Evolutionary conservation across 2,329 filamentous ascomycete species (phyloP), one percentile per base, ranked within the genome.

Genomic region (Didymella sp.): DNA sequence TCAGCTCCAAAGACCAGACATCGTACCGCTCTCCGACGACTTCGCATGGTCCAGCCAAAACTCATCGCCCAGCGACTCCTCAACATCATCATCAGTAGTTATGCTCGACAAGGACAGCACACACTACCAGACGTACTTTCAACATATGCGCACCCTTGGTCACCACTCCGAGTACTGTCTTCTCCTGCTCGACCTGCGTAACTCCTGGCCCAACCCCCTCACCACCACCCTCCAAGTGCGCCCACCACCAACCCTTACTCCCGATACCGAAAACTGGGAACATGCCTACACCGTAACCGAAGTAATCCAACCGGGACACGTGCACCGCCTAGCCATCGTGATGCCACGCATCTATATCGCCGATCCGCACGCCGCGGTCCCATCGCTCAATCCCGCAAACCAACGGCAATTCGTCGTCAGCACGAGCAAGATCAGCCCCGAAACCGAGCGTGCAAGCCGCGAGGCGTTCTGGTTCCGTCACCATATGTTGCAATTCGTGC

Each of bases 381-480:
- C 92, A 0, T 88, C 87, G 1, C 81, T 96, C 9, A 92, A 94
- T 63, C 89, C 89, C 0, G 87, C 89, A 0, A 87, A 89, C n/a
- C 89, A 92, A 70, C 85, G 92, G n/a, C 93, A 97, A 71, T 97
- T 96, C 68, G 91, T 97, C 27, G 91, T 96, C 40, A 95, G 90
- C 75, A 85, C 88, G 15, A 88, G 86, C 70, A 90, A 90, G 67
- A 86, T 93, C 53, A 88, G 89, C 0, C 90, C 91, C 0, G 91
- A 95, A 62, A 85, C 84, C 40, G 93, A 97, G 77, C 85, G 90
- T 30, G 85, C 87, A 12, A 89, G 84, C 58, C 84, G 93, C 48
- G 92, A 96, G 77, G 87, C 88, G 0, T 97, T 97, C 73, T 97
- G 93, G 93, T 96, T 92, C 74, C 86, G 92, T 15, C 90, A 96